Percentiles rank a stretch among this genome's conserved stretches.
phyloP scores from a whole-genome alignment of 441 rosid genomes.

The Brassica hybrid region DNA sequence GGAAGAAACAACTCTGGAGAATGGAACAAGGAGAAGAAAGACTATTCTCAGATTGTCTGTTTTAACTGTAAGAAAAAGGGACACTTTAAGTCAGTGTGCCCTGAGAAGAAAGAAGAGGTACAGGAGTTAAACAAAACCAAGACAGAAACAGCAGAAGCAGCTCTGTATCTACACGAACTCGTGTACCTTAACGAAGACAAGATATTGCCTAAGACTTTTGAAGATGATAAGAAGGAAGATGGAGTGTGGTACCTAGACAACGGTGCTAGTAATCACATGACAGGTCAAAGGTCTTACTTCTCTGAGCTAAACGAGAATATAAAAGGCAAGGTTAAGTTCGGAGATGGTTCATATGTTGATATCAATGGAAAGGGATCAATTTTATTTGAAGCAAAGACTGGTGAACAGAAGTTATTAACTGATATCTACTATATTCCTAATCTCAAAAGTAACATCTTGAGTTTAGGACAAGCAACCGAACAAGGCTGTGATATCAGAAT shows the following conservation, averaged over 20 bases:
- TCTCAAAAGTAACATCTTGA: not conserved
- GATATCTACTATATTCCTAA: not conserved
- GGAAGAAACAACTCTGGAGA: too few relatives aligned
- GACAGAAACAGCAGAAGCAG: too few relatives aligned
- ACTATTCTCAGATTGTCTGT: too few relatives aligned
- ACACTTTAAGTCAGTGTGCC: too few relatives aligned
- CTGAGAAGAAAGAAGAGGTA: too few relatives aligned
- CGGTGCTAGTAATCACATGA: not conserved
- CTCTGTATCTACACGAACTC: too few relatives aligned
- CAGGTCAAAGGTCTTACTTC: not conserved
- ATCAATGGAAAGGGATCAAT: not conserved
- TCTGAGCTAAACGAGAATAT: not conserved
- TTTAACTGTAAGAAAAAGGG: too few relatives aligned
- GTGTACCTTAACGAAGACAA: too few relatives aligned
- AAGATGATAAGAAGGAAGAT: not conserved
- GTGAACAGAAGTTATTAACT: not conserved
- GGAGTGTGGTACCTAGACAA: not conserved
- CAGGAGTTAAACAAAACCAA: too few relatives aligned
- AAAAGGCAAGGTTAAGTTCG: not conserved
- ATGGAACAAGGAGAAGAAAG: too few relatives aligned
- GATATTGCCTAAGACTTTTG: too few relatives aligned
- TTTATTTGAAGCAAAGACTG: not conserved
- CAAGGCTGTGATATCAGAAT: not conserved
- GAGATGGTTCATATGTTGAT: not conserved
- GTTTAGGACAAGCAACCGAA: not conserved